Evolutionary conservation across 441 rosid species (phyloP).

Genomic region (Erysimum pusillum): DNA sequence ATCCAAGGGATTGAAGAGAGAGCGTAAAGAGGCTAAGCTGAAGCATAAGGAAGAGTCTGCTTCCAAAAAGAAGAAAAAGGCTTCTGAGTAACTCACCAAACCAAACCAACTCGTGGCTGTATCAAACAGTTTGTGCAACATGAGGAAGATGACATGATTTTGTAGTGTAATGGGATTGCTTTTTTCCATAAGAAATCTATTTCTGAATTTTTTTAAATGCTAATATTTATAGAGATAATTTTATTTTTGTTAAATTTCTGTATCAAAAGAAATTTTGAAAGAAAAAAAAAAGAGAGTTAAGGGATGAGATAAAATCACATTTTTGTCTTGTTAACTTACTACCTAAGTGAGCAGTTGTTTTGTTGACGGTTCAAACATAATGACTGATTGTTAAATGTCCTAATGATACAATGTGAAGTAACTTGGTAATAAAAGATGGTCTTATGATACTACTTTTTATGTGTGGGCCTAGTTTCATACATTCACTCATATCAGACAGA

Average conservation of each 20-base stretch:
- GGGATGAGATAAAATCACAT: background rate
- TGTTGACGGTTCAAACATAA: too few relatives aligned
- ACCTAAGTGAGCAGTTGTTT: too few relatives aligned
- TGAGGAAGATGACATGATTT: slow-evolving; percentile 26
- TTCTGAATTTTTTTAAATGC: slow-evolving; percentile 16
- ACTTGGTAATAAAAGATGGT: too few relatives aligned
- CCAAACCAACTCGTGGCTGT: background rate
- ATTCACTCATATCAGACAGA: too few relatives aligned
- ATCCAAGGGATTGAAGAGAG: slow-evolving; percentile 93
- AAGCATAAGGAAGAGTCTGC: slow-evolving; percentile 52
- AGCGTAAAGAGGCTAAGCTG: slow-evolving; percentile 78
- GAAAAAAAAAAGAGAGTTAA: background rate
- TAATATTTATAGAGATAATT: slow-evolving; percentile 23
- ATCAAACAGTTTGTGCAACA: slow-evolving; percentile 10
- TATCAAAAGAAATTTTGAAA: background rate
- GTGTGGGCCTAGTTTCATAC: too few relatives aligned
- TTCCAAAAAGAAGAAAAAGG: slow-evolving; percentile 68
- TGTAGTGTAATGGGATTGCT: slow-evolving; percentile 24
- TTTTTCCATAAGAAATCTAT: slow-evolving; percentile 10
- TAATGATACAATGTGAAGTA: too few relatives aligned
- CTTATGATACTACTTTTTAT: too few relatives aligned
- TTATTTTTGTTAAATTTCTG: background rate
- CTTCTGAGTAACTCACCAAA: slow-evolving; percentile 37
- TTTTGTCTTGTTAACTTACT: too few relatives aligned
- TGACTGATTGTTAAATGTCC: too few relatives aligned